These are phyloP conservation scores for Aspergillus calidoustus DNA, from an alignment of 2,329 filamentous ascomycete genomes.

Conservation along the genomic window DNA sequence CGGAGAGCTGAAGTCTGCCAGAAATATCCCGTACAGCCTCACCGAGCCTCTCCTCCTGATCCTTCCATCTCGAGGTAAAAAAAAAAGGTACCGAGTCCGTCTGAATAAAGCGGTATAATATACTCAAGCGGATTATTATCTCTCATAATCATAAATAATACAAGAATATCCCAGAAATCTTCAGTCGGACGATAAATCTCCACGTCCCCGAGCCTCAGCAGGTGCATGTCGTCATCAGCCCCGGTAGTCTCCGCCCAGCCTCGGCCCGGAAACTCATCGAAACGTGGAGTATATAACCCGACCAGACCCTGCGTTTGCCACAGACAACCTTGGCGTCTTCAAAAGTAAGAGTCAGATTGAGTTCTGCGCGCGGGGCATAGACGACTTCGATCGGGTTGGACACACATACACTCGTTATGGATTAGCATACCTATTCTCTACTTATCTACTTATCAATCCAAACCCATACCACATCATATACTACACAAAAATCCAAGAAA, in stretches of 20 bases:
- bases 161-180: background rate
- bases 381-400: background rate
- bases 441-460: background rate
- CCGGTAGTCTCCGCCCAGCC: background rate
- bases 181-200: background rate
- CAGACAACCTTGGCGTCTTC: background rate
- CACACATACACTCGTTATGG: background rate
- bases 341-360: background rate
- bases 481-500: background rate
- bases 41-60: background rate
- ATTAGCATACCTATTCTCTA: background rate
- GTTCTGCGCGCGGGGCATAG: background rate
- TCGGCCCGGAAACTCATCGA: background rate
- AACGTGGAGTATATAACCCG: background rate
- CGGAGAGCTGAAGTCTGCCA: too few relatives aligned
- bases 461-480: background rate
- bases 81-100: background rate
- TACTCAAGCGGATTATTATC: background rate
- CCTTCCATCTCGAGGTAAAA: background rate
- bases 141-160: background rate
- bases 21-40: background rate
- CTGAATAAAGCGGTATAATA: background rate
- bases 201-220: background rate
- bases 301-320: background rate
- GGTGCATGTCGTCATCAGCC: background rate